Evolutionary conservation across 306 rosid species (phyloP).

Genomic region (Quercus wislizeni): DNA sequence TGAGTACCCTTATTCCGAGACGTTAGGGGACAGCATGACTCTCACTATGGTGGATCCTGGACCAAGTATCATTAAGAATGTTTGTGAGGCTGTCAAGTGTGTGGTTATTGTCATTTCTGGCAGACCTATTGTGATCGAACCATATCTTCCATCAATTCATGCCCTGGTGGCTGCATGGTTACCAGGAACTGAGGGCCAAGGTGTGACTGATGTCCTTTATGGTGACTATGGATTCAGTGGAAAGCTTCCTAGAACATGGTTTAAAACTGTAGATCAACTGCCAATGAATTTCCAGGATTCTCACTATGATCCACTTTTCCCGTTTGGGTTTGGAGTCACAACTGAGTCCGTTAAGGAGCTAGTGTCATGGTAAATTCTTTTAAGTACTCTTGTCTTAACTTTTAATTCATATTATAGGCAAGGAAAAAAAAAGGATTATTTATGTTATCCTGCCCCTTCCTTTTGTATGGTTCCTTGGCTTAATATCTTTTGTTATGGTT

Average conservation of each 20-base stretch:
- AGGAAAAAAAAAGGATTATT: not conserved
- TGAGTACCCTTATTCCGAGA: conserved; percentile 82
- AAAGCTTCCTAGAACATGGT: conserved; percentile 92
- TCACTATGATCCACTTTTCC: conserved; percentile 92
- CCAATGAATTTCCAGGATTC: conserved; percentile 87
- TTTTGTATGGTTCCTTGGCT: not conserved
- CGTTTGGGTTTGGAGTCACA: conserved; percentile 72
- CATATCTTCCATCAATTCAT: conserved; percentile 60
- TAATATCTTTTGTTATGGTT: not conserved
- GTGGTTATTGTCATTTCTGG: conserved; percentile 74
- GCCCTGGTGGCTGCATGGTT: conserved; percentile 91
- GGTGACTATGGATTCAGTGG: conserved; percentile 87
- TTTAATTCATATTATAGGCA: not conserved
- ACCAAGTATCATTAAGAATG: conserved; percentile 56
- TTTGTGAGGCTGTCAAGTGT: conserved; percentile 67
- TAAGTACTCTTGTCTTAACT: not conserved
- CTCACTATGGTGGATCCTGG: conserved; percentile 77
- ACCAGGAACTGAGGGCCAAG: conserved; percentile 92
- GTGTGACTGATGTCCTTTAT: conserved; percentile 78
- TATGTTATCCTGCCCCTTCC: not conserved
- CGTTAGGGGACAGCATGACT: conserved; percentile 62
- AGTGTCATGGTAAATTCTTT: conserved; percentile 49
- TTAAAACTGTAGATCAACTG: conserved; percentile 79
- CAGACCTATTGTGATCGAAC: conserved; percentile 82
- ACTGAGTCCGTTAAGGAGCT: conserved; percentile 70